These are phyloP conservation scores for Nepenthes alata DNA, from an alignment of 179 eudicot genomes.

Conservation along the genomic window DNA sequence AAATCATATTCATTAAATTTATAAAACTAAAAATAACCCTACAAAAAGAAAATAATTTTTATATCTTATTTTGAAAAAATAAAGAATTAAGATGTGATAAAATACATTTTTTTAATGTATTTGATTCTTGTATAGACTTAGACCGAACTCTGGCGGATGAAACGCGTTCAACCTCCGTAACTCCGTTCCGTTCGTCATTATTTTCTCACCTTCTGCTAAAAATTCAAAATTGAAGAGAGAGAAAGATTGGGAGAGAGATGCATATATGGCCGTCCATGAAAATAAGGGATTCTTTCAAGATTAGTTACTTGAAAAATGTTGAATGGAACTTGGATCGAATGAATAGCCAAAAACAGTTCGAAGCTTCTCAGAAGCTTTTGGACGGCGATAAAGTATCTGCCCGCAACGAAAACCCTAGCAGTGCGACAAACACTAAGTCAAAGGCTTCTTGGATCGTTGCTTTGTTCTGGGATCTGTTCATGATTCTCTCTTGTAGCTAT, in stretches of 20 bases:
- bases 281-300: constrained; percentile 55
- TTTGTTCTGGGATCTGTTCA: constrained; percentile 29
- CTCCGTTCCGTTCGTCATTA: too few relatives aligned
- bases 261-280: constrained; percentile 80
- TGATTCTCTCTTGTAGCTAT: constrained; percentile 54
- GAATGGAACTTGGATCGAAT: constrained; percentile 36
- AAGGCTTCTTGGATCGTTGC: constrained; percentile 3
- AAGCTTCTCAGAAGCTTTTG: constrained; percentile 10
- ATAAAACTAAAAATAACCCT: too few relatives aligned
- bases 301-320: constrained; percentile 36
- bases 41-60: too few relatives aligned
- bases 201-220: too few relatives aligned
- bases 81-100: too few relatives aligned
- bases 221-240: neutral
- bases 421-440: neutral
- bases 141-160: too few relatives aligned
- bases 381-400: constrained; percentile 1
- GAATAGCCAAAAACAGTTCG: constrained; percentile 20
- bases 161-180: neutral
- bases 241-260: constrained; percentile 21
- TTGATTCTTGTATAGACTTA: too few relatives aligned
- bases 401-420: neutral
- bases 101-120: too few relatives aligned
- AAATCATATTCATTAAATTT: too few relatives aligned
- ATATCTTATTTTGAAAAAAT: too few relatives aligned